Percentiles rank a stretch among this genome's conserved stretches.
Conservation (phyloP, 139 green algal species). For the Edaphochlamys debaryana region DNA sequence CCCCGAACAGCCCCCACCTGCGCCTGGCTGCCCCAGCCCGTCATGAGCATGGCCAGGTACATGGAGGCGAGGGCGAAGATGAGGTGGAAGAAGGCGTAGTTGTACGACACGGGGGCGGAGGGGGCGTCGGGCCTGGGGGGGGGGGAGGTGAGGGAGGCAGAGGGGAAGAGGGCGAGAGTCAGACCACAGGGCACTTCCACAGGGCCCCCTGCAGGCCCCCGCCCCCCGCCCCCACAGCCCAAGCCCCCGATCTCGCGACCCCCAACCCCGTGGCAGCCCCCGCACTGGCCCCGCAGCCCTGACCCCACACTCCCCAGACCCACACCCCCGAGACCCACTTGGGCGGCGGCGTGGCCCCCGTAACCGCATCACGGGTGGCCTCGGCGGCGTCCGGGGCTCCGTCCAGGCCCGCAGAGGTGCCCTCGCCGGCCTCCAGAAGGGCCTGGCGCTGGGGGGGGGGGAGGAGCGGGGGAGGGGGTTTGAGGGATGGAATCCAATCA, state of each 20-base stretch:
- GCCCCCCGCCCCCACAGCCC: too few relatives aligned
- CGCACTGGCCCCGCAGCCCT: too few relatives aligned
- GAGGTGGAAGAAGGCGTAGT: slow-evolving; percentile 93
- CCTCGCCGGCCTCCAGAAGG: slow-evolving; percentile 55
- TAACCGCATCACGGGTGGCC: slow-evolving; percentile 38
- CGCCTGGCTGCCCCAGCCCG: slow-evolving; percentile 87
- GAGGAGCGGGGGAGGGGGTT: too few relatives aligned
- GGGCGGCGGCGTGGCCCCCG: not conserved
- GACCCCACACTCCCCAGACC: too few relatives aligned
- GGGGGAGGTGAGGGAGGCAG: too few relatives aligned
- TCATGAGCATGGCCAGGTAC: slow-evolving; percentile 99
- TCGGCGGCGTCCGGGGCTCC: slow-evolving; percentile 47
- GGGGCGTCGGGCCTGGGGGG: not conserved
- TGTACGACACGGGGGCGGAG: slow-evolving; percentile 42
- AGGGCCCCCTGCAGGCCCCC: too few relatives aligned
- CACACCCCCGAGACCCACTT: too few relatives aligned
- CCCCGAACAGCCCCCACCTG: slow-evolving; percentile 52
- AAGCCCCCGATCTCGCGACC: too few relatives aligned
- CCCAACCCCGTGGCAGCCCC: too few relatives aligned
- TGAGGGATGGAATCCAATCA: too few relatives aligned
- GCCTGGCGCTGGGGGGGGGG: slow-evolving; percentile 31
- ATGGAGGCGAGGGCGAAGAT: slow-evolving; percentile 95
- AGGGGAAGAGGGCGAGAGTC: too few relatives aligned
- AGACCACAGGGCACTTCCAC: too few relatives aligned
- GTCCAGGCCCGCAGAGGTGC: slow-evolving; percentile 81